Evolutionary conservation across 2,329 filamentous ascomycete genomes (phyloP).

Genomic region (Neonectria neomacrospora): DNA sequence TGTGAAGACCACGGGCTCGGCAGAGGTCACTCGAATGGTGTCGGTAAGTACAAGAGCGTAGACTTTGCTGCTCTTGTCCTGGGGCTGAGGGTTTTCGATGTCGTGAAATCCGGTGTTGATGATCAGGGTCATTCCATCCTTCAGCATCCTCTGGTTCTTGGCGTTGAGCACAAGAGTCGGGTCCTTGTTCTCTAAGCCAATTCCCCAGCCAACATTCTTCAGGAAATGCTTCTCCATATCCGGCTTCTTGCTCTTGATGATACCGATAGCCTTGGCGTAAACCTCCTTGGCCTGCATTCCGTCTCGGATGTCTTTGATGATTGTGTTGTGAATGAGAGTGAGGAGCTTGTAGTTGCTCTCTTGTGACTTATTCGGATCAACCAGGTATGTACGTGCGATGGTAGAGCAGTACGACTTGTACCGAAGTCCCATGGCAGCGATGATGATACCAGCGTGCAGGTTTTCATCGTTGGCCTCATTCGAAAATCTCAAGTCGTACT

Average conservation of each 20-base stretch:
- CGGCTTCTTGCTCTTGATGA: slow-evolving; percentile 90
- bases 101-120: slow-evolving; percentile 92
- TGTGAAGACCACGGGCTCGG: slow-evolving; percentile 90
- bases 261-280: slow-evolving; percentile 84
- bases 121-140: slow-evolving; percentile 96
- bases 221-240: slow-evolving; percentile 95
- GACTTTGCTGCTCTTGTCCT: slow-evolving; percentile 88
- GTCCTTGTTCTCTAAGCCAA: slow-evolving; percentile 93
- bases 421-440: slow-evolving; percentile 89
- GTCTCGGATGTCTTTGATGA: slow-evolving; percentile 90
- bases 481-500: slow-evolving; percentile 88
- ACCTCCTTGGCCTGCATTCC: slow-evolving; percentile 89
- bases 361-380: slow-evolving; percentile 96
- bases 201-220: slow-evolving; percentile 90
- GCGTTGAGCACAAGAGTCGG: slow-evolving; percentile 83
- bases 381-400: slow-evolving; percentile 92
- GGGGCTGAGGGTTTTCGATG: slow-evolving; percentile 84
- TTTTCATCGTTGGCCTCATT: slow-evolving; percentile 82
- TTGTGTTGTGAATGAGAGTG: slow-evolving; percentile 83
- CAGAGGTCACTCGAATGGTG: slow-evolving; percentile 85
- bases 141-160: slow-evolving; percentile 85
- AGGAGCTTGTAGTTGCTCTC: slow-evolving; percentile 95
- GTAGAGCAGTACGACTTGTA: slow-evolving; percentile 97
- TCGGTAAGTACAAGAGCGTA: slow-evolving; percentile 94
- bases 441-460: slow-evolving; percentile 91